Percentiles rank a stretch among this genome's conserved stretches.
Conservation (phyloP, 176 grass and related monocot genomes). For the Cenchrus fungigraminus region DNA sequence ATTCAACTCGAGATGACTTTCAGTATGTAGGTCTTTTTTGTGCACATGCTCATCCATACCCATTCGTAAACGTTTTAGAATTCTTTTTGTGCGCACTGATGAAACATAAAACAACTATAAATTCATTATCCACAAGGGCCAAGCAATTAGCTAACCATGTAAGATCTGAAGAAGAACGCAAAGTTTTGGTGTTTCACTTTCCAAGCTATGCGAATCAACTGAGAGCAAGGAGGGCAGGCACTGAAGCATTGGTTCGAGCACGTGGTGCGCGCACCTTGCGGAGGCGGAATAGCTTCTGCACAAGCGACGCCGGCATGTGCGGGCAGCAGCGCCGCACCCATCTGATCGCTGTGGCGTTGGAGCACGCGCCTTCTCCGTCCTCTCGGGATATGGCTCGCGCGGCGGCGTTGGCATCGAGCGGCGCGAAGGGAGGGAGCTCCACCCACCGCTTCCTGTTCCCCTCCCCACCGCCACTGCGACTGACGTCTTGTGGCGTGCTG, state of each 20-base stretch:
- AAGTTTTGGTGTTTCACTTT: not conserved
- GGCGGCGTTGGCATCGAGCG: slow-evolving; percentile 49
- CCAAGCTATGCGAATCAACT: not conserved
- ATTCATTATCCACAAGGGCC: not conserved
- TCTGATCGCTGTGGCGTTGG: slow-evolving; percentile 57
- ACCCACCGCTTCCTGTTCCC: slow-evolving; percentile 56
- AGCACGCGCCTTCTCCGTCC: not conserved
- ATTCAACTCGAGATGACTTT: not conserved
- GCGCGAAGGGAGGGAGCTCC: slow-evolving; percentile 69
- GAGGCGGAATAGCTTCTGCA: slow-evolving; percentile 88
- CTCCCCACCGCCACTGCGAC: slow-evolving; percentile 16
- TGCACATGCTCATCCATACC: not conserved
- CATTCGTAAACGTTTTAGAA: not conserved
- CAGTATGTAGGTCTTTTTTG: not conserved
- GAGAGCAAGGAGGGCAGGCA: not conserved
- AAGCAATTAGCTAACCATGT: not conserved
- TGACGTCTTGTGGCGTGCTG: not conserved
- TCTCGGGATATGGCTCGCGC: slow-evolving; percentile 49
- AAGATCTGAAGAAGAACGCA: not conserved
- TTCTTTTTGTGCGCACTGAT: not conserved
- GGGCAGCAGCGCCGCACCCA: slow-evolving; percentile 91
- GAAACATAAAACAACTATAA: not conserved
- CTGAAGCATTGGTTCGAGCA: slow-evolving; percentile 51
- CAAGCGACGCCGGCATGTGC: slow-evolving; percentile 61
- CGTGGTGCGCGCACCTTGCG: slow-evolving; percentile 59